phyloP scores from a whole-genome alignment of 2,329 filamentous ascomycete species.

The Paraconiothyrium brasiliense region DNA sequence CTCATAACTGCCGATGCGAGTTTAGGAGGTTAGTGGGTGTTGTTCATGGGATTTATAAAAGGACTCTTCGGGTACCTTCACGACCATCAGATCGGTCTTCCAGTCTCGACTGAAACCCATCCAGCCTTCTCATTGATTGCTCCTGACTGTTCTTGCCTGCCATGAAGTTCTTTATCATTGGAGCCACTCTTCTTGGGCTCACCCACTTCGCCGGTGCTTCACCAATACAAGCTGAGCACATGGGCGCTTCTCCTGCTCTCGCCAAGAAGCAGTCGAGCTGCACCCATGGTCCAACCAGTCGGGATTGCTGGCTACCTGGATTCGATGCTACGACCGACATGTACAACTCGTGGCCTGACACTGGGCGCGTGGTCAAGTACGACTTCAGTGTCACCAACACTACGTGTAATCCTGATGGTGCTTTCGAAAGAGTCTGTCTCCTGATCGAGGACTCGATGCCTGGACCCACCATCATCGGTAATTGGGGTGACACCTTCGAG shows the following conservation, averaged over 20 bases:
- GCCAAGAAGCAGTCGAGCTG: slow-evolving; percentile 37
- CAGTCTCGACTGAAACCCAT: slow-evolving; percentile 12
- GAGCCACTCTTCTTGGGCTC: slow-evolving; percentile 33
- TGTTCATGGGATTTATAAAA: slow-evolving; percentile 19
- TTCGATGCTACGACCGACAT: slow-evolving; percentile 54
- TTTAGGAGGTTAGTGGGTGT: neutral
- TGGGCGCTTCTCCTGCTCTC: slow-evolving; percentile 24
- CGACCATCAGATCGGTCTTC: slow-evolving; percentile 16
- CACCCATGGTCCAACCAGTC: slow-evolving; percentile 47
- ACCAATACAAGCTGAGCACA: slow-evolving; percentile 29
- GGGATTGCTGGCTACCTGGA: slow-evolving; percentile 53
- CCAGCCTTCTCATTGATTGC: slow-evolving; percentile 6
- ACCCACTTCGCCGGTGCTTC: slow-evolving; percentile 24
- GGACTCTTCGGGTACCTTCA: neutral
- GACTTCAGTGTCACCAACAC: slow-evolving; percentile 51
- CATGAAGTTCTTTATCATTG: slow-evolving; percentile 38
- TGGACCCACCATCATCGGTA: slow-evolving; percentile 62
- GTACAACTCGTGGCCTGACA: slow-evolving; percentile 52
- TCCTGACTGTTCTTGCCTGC: slow-evolving; percentile 14
- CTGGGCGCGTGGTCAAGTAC: slow-evolving; percentile 45
- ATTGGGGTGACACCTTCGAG: slow-evolving; percentile 47
- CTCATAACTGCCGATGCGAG: slow-evolving; percentile 3
- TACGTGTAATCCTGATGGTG: slow-evolving; percentile 54
- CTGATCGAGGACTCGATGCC: slow-evolving; percentile 52
- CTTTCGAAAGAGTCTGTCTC: slow-evolving; percentile 46